Conservation (phyloP, 2,329 filamentous ascomycete genomes). For the Ceratocystis colombiana region DNA sequence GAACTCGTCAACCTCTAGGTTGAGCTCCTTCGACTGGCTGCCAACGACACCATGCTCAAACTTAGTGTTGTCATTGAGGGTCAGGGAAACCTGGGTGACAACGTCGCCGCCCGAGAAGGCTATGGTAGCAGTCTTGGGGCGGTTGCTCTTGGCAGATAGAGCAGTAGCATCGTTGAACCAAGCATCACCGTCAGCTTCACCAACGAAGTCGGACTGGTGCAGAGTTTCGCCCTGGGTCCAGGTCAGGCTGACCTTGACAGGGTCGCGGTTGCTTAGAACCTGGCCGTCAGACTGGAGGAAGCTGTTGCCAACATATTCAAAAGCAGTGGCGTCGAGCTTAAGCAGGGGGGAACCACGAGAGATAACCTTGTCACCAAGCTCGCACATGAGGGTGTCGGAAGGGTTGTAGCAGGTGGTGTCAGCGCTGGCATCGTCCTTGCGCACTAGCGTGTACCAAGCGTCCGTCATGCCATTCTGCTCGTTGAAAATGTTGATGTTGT, state of each 20-base stretch:
- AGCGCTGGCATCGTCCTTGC: constrained; percentile 38
- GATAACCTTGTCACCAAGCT: constrained; percentile 58
- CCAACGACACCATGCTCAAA: constrained; percentile 46
- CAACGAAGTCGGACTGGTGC: constrained; percentile 39
- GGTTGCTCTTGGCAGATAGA: constrained; percentile 31
- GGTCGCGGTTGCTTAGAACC: constrained; percentile 55
- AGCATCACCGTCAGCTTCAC: constrained; percentile 38
- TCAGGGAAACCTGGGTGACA: constrained; percentile 43
- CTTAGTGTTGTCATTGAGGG: constrained; percentile 39
- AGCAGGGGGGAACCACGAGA: constrained; percentile 45
- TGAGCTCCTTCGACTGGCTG: constrained; percentile 37
- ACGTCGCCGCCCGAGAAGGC: constrained; percentile 40
- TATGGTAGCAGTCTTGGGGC: constrained; percentile 34
- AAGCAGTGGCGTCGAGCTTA: constrained; percentile 39
- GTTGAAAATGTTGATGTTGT: constrained; percentile 45
- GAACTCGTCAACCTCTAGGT: constrained; percentile 39
- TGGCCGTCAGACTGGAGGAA: constrained; percentile 49
- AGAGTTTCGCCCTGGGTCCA: constrained; percentile 35
- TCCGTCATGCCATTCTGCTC: constrained; percentile 46
- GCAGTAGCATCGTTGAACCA: constrained; percentile 48
- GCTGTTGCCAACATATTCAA: constrained; percentile 44
- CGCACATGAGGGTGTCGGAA: constrained; percentile 44
- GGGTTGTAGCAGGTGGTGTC: constrained; percentile 48
- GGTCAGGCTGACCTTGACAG: constrained; percentile 46
- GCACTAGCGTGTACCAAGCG: constrained; percentile 48